These are phyloP conservation scores for Podospora pseudocomata DNA, from an alignment of 495 filamentous ascomycete genomes.

Conservation along the genomic window DNA sequence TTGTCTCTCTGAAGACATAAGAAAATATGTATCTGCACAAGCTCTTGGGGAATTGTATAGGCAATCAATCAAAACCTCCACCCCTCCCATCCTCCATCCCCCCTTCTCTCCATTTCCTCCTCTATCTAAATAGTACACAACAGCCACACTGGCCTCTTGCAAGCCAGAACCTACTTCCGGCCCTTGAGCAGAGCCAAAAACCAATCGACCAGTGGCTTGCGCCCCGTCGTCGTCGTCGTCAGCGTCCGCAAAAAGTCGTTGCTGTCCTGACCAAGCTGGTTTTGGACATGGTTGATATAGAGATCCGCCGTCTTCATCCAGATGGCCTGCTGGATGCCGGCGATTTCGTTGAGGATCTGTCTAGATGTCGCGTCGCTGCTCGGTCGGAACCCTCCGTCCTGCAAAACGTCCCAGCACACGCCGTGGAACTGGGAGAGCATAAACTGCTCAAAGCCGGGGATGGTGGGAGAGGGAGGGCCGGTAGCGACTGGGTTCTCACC, in stretches of 20 bases:
- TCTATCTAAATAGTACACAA: background rate
- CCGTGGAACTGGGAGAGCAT: constrained; percentile 85
- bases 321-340: constrained; percentile 77
- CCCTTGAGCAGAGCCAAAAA: constrained; percentile 44
- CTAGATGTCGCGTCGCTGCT: constrained; percentile 76
- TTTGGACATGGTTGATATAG: constrained; percentile 49
- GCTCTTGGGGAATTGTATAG: background rate
- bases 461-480: constrained; percentile 42
- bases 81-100: background rate
- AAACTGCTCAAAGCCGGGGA: constrained; percentile 91
- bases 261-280: constrained; percentile 42
- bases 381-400: constrained; percentile 69
- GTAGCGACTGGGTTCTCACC: constrained; percentile 43
- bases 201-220: constrained; percentile 47
- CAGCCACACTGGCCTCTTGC: background rate
- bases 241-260: constrained; percentile 48
- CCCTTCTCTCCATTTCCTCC: background rate
- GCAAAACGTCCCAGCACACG: constrained; percentile 79
- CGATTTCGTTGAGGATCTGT: constrained; percentile 80
- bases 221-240: constrained; percentile 46
- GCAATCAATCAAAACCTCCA: background rate
- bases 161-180: constrained; percentile 24
- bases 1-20: background rate
- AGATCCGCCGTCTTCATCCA: constrained; percentile 74
- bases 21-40: background rate